Percentiles rank a stretch among this genome's conserved stretches.
Conservation (phyloP, 106 monocot genomes). For the Dendrobium huoshanense region DNA sequence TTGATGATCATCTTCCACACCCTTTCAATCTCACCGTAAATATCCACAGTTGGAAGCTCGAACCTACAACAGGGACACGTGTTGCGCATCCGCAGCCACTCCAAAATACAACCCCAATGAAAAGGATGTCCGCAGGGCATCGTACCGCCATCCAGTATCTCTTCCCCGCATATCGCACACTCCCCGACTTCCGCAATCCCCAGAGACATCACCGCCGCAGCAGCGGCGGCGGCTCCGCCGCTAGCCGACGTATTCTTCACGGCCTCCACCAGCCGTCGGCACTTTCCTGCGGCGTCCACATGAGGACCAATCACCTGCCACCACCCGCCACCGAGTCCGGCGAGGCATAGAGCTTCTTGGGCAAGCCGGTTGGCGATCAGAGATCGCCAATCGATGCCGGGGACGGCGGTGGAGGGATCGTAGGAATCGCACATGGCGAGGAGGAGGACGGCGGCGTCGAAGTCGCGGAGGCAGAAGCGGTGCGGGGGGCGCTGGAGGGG, state of each 20-base stretch:
- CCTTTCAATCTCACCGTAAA: constrained; percentile 58
- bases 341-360: constrained; percentile 6
- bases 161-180: constrained; percentile 78
- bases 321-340: constrained; percentile 23
- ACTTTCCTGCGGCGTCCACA: constrained; percentile 30
- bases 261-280: constrained; percentile 23
- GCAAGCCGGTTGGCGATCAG: constrained; percentile 19
- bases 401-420: background rate
- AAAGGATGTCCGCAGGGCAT: constrained; percentile 75
- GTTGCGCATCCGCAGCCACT: constrained; percentile 64
- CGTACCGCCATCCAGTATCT: constrained; percentile 43
- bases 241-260: background rate
- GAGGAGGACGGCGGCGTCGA: constrained; percentile 56
- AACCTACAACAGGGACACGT: constrained; percentile 85
- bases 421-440: constrained; percentile 50
- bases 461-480: constrained; percentile 21
- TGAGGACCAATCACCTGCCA: constrained; percentile 13
- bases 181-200: constrained; percentile 37
- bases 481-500: constrained; percentile 6
- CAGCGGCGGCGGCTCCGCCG: constrained; percentile 16
- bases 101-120: constrained; percentile 78
- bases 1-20: constrained; percentile 49
- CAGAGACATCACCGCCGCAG: constrained; percentile 45
- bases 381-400: constrained; percentile 32
- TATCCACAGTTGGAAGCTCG: constrained; percentile 76